Evolutionary conservation across 495 filamentous ascomycete genomes (phyloP).

Genomic region (Thermothielavioides terrestris): DNA sequence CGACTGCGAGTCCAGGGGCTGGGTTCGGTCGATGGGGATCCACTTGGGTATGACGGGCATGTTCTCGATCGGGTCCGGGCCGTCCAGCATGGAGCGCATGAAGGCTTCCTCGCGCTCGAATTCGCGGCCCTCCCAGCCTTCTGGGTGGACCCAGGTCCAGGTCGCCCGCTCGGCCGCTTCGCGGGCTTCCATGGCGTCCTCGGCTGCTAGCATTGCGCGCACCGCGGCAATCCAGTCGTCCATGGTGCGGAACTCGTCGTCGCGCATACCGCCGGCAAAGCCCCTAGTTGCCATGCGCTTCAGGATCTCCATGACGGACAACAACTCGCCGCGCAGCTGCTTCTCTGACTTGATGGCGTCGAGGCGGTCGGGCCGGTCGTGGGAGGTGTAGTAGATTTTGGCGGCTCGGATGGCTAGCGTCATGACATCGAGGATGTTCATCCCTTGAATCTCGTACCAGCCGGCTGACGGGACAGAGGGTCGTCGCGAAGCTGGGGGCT

Average conservation of each 20-base stretch:
- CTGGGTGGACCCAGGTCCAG: conserved; percentile 68
- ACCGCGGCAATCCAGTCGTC: conserved; percentile 68
- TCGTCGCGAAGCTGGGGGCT: conserved; percentile 2
- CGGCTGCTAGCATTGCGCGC: conserved; percentile 60
- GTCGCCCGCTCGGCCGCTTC: conserved; percentile 62
- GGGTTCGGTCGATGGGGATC: conserved; percentile 45
- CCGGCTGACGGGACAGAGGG: conserved; percentile 34
- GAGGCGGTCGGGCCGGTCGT: conserved; percentile 73
- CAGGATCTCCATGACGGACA: conserved; percentile 77
- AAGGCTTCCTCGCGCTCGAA: conserved; percentile 77
- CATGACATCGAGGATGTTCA: conserved; percentile 83
- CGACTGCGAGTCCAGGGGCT: conserved; percentile 10
- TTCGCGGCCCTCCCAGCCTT: conserved; percentile 73
- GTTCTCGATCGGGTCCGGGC: conserved; percentile 20
- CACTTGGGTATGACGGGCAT: conserved; percentile 57
- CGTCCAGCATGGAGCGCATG: conserved; percentile 50
- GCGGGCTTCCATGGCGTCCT: conserved; percentile 63
- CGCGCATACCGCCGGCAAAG: conserved; percentile 74
- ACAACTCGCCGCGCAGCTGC: conserved; percentile 66
- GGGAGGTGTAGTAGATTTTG: conserved; percentile 87
- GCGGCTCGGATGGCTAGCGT: conserved; percentile 91
- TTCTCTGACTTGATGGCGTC: conserved; percentile 78
- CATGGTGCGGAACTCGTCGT: conserved; percentile 64
- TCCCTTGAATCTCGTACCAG: conserved; percentile 80
- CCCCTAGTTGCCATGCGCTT: conserved; percentile 83